These are phyloP conservation scores for Candida ascalaphidarum DNA, from an alignment of 805 yeast species.

Conservation along the genomic window DNA sequence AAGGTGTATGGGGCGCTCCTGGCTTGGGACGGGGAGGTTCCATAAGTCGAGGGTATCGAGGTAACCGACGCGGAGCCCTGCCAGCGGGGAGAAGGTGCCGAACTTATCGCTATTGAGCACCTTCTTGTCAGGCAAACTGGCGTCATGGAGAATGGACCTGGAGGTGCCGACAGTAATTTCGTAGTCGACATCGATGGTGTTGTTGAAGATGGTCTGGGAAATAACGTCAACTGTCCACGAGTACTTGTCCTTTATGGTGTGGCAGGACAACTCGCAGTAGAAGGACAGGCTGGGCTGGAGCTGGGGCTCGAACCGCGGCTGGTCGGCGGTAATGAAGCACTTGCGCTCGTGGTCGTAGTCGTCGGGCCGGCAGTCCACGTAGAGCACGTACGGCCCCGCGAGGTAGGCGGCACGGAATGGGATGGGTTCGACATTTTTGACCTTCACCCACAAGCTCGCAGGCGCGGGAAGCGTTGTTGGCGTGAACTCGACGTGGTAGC, in stretches of 20 bases:
- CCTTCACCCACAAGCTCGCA: slow-evolving; percentile 38
- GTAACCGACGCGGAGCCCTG: slow-evolving; percentile 38
- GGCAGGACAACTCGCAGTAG: slow-evolving; percentile 53
- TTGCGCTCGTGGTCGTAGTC: slow-evolving; percentile 49
- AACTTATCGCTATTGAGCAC: slow-evolving; percentile 16
- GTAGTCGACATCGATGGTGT: slow-evolving; percentile 60
- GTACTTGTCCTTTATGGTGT: slow-evolving; percentile 49
- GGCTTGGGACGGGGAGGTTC: slow-evolving; percentile 49
- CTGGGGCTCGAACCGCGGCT: slow-evolving; percentile 68
- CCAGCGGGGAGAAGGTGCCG: slow-evolving; percentile 15
- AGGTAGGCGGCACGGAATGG: slow-evolving; percentile 75
- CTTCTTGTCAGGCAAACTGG: slow-evolving; percentile 13
- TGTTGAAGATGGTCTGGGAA: slow-evolving; percentile 70
- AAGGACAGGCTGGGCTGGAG: slow-evolving; percentile 61
- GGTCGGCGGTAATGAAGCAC: slow-evolving; percentile 66
- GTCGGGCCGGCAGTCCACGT: slow-evolving; percentile 68
- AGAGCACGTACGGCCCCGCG: slow-evolving; percentile 83
- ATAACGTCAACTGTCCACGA: slow-evolving; percentile 76
- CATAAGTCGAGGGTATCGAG: slow-evolving; percentile 65
- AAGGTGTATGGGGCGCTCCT: slow-evolving; percentile 61
- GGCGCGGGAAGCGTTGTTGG: slow-evolving; percentile 21
- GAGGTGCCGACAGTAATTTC: slow-evolving; percentile 50
- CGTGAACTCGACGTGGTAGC: slow-evolving; percentile 45
- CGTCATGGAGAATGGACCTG: slow-evolving; percentile 23
- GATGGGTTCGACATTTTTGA: slow-evolving; percentile 65